A percentile compares a stretch with the other conserved stretches of the same genome.
These are phyloP conservation scores for Pseudozyma sp. DNA, from an alignment of 1,284 basidiomycete species.

Conservation along the genomic window DNA sequence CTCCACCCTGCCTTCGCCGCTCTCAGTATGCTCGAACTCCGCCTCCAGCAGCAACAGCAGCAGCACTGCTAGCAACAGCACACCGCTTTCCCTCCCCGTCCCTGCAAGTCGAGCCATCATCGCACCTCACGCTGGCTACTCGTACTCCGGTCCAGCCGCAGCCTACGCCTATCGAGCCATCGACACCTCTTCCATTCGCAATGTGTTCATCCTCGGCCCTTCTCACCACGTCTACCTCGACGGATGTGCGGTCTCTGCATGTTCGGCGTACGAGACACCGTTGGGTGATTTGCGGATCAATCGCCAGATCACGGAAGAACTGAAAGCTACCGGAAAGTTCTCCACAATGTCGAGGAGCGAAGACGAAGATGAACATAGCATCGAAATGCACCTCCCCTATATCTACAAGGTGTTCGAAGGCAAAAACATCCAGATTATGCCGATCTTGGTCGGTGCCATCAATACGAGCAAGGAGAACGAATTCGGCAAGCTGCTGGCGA, in stretches of 20 bases:
- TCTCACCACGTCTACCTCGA: conserved; percentile 91
- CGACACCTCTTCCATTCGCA: conserved; percentile 81
- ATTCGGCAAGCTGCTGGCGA: conserved; percentile 80
- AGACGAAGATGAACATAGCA: conserved; percentile 95
- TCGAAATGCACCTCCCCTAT: conserved; percentile 98
- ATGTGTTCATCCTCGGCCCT: conserved; percentile 93
- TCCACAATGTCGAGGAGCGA: conserved; percentile 76
- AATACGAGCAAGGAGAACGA: conserved; percentile 74
- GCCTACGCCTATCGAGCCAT: conserved; percentile 96
- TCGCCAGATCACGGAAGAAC: conserved; percentile 76
- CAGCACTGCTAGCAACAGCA: conserved; percentile 14
- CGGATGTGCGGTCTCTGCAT: conserved; percentile 85
- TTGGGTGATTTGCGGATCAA: conserved; percentile 85
- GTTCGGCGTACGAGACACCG: conserved; percentile 83
- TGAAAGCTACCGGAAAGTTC: conserved; percentile 80
- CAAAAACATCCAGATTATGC: conserved; percentile 85
- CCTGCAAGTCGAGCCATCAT: conserved; percentile 88
- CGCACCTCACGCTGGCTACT: conserved; percentile 96
- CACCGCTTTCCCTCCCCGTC: conserved; percentile 75
- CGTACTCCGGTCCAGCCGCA: conserved; percentile 91
- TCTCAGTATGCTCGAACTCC: conserved; percentile 10
- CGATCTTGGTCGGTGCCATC: conserved; percentile 90
- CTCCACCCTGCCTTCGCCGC: conserved; percentile 12
- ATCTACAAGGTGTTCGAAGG: conserved; percentile 85
- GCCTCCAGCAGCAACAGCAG: conserved; percentile 1